Conservation (phyloP, 345 rosid genomes). For the Moringa oleifera region DNA sequence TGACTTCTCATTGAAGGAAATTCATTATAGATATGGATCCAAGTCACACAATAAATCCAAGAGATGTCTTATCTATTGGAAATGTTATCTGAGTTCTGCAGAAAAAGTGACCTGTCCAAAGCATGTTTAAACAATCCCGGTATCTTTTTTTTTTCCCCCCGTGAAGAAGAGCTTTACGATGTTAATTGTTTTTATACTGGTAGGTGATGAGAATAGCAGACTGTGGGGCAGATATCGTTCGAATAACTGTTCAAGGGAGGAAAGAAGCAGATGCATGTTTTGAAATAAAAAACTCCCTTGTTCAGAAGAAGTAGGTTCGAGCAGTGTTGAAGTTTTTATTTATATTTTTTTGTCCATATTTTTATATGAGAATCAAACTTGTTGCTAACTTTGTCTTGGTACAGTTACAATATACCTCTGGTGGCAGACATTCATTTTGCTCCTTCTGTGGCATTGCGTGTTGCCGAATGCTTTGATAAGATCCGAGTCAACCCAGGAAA, state of each 20-base stretch:
- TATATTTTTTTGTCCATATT: background rate
- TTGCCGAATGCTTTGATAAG: conserved; percentile 95
- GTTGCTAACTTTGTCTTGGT: conserved; percentile 21
- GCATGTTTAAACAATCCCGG: background rate
- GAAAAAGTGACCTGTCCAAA: no score
- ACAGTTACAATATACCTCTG: conserved; percentile 91
- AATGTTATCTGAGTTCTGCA: no score
- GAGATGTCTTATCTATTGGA: background rate
- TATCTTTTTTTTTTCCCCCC: no score
- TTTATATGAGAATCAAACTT: conserved; percentile 1
- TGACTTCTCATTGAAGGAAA: background rate
- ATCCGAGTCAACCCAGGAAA: conserved; percentile 99
- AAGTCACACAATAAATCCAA: background rate
- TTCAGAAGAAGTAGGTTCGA: conserved; percentile 74
- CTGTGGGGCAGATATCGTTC: conserved; percentile 84
- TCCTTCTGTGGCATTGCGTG: conserved; percentile 82
- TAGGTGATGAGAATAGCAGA: conserved; percentile 97
- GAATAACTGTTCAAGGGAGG: conserved; percentile 98
- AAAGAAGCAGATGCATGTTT: conserved; percentile 97
- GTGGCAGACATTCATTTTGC: conserved; percentile 99
- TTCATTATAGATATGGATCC: background rate
- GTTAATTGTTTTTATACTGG: conserved; percentile 7
- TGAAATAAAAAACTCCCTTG: conserved; percentile 84
- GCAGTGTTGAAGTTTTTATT: conserved; percentile 6
- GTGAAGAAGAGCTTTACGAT: background rate